Evolutionary conservation across 495 filamentous ascomycete species (phyloP).

Genomic region (Penicillium soppii): DNA sequence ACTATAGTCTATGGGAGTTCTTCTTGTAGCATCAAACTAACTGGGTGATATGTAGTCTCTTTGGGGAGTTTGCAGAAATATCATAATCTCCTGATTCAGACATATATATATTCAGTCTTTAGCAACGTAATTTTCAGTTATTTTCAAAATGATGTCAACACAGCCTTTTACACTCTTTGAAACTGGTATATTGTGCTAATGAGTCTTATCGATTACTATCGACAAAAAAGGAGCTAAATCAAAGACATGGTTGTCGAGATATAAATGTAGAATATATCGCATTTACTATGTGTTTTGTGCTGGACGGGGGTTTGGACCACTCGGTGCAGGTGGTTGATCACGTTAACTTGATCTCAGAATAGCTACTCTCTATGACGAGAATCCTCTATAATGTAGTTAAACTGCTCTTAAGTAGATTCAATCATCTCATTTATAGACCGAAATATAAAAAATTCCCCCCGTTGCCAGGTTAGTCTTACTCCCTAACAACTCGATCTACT

Average conservation of each 20-base stretch:
- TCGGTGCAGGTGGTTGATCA: no score
- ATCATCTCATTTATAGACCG: no score
- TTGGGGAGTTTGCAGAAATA: not conserved
- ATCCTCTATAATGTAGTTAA: no score
- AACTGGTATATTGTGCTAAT: constrained; percentile 7
- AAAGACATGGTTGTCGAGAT: not conserved
- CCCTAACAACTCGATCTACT: no score
- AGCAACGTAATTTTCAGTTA: not conserved
- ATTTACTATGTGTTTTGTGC: no score
- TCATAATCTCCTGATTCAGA: not conserved
- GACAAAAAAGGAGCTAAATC: not conserved
- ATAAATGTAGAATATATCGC: not conserved
- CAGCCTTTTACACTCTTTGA: not conserved
- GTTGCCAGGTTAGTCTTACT: no score
- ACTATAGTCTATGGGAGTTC: no score
- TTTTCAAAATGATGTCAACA: constrained; percentile 7
- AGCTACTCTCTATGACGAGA: no score
- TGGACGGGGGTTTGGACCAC: no score
- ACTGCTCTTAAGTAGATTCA: no score
- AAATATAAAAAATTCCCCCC: no score
- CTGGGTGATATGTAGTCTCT: not conserved
- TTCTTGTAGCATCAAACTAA: not conserved
- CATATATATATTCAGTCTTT: not conserved
- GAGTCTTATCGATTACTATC: not conserved
- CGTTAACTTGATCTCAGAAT: no score